phyloP scores from a whole-genome alignment of 2,329 filamentous ascomycete species.

The Trichoderma atrobrunneum region DNA sequence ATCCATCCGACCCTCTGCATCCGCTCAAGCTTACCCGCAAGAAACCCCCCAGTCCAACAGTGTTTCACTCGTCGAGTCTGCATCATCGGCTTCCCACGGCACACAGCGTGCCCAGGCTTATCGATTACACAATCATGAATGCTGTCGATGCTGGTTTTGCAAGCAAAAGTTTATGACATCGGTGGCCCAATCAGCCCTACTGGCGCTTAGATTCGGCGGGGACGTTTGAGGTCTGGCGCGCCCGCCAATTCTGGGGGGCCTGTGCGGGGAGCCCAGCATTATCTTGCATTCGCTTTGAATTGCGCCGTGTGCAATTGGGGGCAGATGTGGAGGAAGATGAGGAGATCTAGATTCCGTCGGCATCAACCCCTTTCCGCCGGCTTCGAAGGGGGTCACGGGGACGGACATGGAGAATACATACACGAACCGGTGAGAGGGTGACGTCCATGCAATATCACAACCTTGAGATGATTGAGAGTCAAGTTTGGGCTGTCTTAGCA shows the following conservation, averaged over 20 bases:
- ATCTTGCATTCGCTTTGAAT: neutral
- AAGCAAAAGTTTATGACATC: conserved; percentile 8
- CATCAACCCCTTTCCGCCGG: neutral
- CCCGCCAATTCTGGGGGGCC: neutral
- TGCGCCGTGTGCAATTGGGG: neutral
- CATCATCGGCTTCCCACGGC: conserved; percentile 21
- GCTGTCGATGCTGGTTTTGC: neutral
- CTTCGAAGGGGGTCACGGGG: neutral
- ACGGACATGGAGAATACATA: neutral
- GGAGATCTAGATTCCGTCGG: conserved; percentile 2
- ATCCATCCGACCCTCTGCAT: neutral
- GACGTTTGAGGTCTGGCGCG: neutral
- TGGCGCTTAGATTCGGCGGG: conserved; percentile 17
- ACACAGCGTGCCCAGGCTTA: conserved; percentile 7
- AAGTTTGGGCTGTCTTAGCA: too few relatives aligned
- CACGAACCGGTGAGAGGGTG: neutral
- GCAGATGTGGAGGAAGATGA: neutral
- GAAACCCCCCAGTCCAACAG: neutral
- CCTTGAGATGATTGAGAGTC: too few relatives aligned
- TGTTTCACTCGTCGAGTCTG: neutral
- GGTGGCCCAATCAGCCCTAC: conserved; percentile 15
- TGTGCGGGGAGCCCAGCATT: neutral
- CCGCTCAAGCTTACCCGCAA: neutral
- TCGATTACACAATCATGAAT: conserved; percentile 5
- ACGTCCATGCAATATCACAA: neutral